Evolutionary conservation across 768 basidiomycete genomes (phyloP), one percentile per base, ranked within the genome.

Genomic region (Trametes cingulata): DNA sequence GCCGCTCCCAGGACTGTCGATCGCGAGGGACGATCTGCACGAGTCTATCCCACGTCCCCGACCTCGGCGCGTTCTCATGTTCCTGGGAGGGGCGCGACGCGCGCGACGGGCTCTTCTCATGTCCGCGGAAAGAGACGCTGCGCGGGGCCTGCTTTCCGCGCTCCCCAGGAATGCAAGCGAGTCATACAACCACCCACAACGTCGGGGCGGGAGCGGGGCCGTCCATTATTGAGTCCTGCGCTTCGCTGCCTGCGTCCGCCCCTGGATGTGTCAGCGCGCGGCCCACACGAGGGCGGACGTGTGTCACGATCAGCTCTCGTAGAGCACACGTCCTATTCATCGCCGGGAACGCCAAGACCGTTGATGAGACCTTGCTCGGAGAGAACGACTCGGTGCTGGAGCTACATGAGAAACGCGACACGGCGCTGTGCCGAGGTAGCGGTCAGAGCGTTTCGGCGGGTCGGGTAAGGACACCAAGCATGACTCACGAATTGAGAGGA

Each of bases 181-280:
- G 56, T 57, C 27, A 57, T 57, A 57, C 56, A 57, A 50, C 20
- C 37, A 57, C 56, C 56, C 56, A 57, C 56, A 57, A 57, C 29
- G 12, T 42, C 47, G 56, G 56, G 47, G 46, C 56, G 56, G 56
- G 56, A 42, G 47, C 47, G 39, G 39, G 47, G 6, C 27, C 39
- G 27, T 40, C 17, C 25, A 15, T 19, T 41, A 57, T 50, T 57
- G 56, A 3, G 25, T 3, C 47, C 56, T n/a, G 47, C 35, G 40
- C 47, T 49, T 50, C 56, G 8, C n/a, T 49, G 10, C 20, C 25
- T 17, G 22, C 25, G 27, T n/a, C 9, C 39, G 5, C 39, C 9
- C 5, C 5, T 22, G 13, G 35, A 9, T 47, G 29, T 20, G 33
- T 56, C 20, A 27, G 36, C 9, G 24, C 10, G 22, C 9, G 8